A percentile compares a stretch with the other conserved stretches of the same genome.
These are phyloP conservation scores for Apiosordaria backusii DNA, from an alignment of 495 filamentous ascomycete genomes.

Conservation along the genomic window DNA sequence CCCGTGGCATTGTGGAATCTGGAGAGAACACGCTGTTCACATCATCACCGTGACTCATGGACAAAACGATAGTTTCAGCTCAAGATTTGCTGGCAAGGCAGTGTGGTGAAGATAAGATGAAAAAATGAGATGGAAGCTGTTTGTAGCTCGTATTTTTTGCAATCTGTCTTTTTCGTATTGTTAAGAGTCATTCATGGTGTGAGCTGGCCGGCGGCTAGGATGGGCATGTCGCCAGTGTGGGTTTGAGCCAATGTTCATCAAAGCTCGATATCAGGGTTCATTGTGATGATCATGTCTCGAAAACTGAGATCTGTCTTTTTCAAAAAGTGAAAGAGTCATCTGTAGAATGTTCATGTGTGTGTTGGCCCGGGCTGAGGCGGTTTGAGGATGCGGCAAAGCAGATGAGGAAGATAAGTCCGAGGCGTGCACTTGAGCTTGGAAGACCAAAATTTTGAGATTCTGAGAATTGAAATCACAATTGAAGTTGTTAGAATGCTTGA, in stretches of 20 bases:
- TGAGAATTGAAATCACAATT: background rate
- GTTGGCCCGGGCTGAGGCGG: background rate
- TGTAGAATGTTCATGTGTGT: background rate
- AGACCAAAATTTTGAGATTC: background rate
- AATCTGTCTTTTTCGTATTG: background rate
- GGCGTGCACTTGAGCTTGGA: background rate
- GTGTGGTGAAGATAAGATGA: background rate
- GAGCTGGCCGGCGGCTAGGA: background rate
- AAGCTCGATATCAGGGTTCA: background rate
- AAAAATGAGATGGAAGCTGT: background rate
- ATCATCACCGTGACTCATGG: background rate
- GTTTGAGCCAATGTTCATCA: background rate
- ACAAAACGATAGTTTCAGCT: background rate
- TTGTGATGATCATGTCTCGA: background rate
- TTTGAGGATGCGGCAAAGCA: background rate
- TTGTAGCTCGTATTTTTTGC: background rate
- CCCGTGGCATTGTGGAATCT: background rate
- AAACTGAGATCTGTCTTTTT: background rate
- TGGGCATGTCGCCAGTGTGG: background rate
- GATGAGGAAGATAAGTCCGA: background rate
- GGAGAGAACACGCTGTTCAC: background rate
- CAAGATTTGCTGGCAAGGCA: background rate
- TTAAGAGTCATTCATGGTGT: background rate
- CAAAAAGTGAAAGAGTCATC: background rate
- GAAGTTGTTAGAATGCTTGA: background rate